These are phyloP conservation scores for Xylariales sp. DNA, from an alignment of 2,329 filamentous ascomycete genomes.

Conservation along the genomic window DNA sequence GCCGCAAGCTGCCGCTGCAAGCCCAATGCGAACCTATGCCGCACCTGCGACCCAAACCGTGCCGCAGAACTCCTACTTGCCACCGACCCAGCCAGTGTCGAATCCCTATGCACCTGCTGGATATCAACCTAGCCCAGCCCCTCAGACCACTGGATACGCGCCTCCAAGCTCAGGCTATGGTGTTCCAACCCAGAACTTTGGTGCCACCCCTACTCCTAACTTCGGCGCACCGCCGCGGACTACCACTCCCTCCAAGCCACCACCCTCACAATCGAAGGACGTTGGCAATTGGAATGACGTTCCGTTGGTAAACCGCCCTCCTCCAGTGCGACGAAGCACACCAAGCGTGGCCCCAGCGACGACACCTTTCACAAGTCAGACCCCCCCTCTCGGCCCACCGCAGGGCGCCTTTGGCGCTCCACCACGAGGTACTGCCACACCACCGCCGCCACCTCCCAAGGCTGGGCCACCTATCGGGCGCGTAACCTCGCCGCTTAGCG, in stretches of 20 bases:
- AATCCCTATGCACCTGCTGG: slow-evolving; percentile 42
- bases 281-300: slow-evolving; percentile 92
- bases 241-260: slow-evolving; percentile 47
- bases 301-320: slow-evolving; percentile 73
- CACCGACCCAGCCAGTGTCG: slow-evolving; percentile 9
- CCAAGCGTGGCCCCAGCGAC: slow-evolving; percentile 65
- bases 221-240: slow-evolving; percentile 58
- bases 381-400: slow-evolving; percentile 48
- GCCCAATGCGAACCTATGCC: slow-evolving; percentile 29
- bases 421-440: slow-evolving; percentile 60
- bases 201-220: slow-evolving; percentile 30
- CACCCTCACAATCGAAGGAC: slow-evolving; percentile 66
- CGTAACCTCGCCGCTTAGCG: slow-evolving; percentile 66
- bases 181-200: slow-evolving; percentile 23
- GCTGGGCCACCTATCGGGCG: slow-evolving; percentile 62
- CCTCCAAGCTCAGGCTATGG: slow-evolving; percentile 22
- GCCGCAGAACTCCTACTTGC: slow-evolving; percentile 27
- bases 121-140: slow-evolving; percentile 50
- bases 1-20: slow-evolving; percentile 26
- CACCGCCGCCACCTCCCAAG: slow-evolving; percentile 81
- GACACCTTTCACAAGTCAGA: slow-evolving; percentile 72
- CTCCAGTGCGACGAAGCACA: slow-evolving; percentile 69
- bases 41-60: slow-evolving; percentile 14
- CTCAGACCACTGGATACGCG: slow-evolving; percentile 19
- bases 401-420: slow-evolving; percentile 53